Evolutionary conservation across 805 yeast species (phyloP).

Genomic region (Nakazawaea siamensis): DNA sequence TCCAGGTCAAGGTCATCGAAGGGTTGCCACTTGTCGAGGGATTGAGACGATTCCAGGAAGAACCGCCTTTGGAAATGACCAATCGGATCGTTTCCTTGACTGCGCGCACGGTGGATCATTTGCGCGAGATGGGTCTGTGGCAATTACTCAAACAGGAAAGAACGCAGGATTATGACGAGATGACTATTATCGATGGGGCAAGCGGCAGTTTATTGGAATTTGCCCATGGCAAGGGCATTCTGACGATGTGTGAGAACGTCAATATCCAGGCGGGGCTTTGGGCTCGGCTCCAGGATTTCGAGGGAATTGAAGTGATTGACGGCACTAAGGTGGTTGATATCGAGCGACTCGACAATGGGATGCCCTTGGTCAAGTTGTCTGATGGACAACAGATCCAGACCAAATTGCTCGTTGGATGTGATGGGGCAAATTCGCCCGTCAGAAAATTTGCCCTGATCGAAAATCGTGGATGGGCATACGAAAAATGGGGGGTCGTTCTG

Average conservation of each 20-base stretch:
- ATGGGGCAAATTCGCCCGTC: constrained; percentile 92
- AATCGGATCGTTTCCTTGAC: constrained; percentile 85
- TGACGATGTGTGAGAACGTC: constrained; percentile 82
- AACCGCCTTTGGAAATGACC: constrained; percentile 46
- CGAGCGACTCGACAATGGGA: constrained; percentile 15
- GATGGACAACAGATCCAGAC: constrained; percentile 59
- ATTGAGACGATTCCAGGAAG: constrained; percentile 34
- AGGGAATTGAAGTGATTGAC: constrained; percentile 40
- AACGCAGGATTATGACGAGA: constrained; percentile 69
- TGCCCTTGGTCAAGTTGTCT: constrained; percentile 58
- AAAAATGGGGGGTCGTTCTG: constrained; percentile 88
- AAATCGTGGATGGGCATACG: constrained; percentile 88
- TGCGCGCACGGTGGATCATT: constrained; percentile 63
- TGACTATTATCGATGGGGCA: constrained; percentile 82
- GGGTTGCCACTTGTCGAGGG: constrained; percentile 46
- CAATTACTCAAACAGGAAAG: constrained; percentile 59
- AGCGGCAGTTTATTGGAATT: constrained; percentile 66
- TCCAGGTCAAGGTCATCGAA: constrained; percentile 67
- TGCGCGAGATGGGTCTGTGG: constrained; percentile 73
- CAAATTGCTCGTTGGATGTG: constrained; percentile 86
- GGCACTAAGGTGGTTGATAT: constrained; percentile 61
- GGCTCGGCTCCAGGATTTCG: constrained; percentile 32
- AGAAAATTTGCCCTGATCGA: constrained; percentile 73
- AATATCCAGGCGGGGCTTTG: constrained; percentile 75
- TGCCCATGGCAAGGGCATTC: constrained; percentile 56